Percentiles rank a stretch among this genome's conserved stretches.
Evolutionary conservation across 2,329 filamentous ascomycete genomes (phyloP).

Genomic region (Paraconiothyrium brasiliense): DNA sequence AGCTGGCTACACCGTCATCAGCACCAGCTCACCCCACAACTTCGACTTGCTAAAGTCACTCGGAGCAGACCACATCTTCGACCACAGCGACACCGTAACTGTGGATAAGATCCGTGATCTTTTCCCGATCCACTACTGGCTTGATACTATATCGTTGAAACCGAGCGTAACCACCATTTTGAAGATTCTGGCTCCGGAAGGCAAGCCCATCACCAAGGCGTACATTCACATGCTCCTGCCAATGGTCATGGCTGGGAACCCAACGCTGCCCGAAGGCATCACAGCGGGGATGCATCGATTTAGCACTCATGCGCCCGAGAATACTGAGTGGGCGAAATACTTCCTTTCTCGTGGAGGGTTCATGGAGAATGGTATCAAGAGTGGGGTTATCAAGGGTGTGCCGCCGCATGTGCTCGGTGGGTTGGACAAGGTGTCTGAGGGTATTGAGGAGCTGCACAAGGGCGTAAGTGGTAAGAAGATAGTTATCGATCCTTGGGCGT

Average conservation of each 20-base stretch:
- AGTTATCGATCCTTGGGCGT: slow-evolving; percentile 34
- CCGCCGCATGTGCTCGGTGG: slow-evolving; percentile 35
- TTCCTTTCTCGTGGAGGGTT: slow-evolving; percentile 32
- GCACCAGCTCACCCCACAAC: slow-evolving; percentile 33
- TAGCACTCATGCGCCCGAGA: slow-evolving; percentile 31
- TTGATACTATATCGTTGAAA: slow-evolving; percentile 54
- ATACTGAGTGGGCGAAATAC: slow-evolving; percentile 29
- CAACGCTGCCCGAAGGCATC: slow-evolving; percentile 30
- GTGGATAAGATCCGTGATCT: slow-evolving; percentile 28
- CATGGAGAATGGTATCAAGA: slow-evolving; percentile 32
- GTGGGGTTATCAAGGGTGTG: slow-evolving; percentile 31
- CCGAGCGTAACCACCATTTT: slow-evolving; percentile 29
- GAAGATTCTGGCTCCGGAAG: slow-evolving; percentile 34
- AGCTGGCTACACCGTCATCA: slow-evolving; percentile 35
- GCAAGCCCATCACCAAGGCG: slow-evolving; percentile 29
- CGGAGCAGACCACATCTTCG: slow-evolving; percentile 34
- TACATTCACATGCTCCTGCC: slow-evolving; percentile 32
- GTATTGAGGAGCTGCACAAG: slow-evolving; percentile 31
- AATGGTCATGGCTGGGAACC: slow-evolving; percentile 25
- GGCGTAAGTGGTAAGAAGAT: slow-evolving; percentile 46
- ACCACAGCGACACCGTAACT: slow-evolving; percentile 53
- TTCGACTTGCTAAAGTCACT: slow-evolving; percentile 15
- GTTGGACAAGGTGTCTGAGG: slow-evolving; percentile 32
- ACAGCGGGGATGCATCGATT: slow-evolving; percentile 30
- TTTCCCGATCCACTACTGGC: slow-evolving; percentile 48